These are phyloP conservation scores for Chaetomiaceae sp. DNA, from an alignment of 2,329 filamentous ascomycete genomes.

Conservation along the genomic window DNA sequence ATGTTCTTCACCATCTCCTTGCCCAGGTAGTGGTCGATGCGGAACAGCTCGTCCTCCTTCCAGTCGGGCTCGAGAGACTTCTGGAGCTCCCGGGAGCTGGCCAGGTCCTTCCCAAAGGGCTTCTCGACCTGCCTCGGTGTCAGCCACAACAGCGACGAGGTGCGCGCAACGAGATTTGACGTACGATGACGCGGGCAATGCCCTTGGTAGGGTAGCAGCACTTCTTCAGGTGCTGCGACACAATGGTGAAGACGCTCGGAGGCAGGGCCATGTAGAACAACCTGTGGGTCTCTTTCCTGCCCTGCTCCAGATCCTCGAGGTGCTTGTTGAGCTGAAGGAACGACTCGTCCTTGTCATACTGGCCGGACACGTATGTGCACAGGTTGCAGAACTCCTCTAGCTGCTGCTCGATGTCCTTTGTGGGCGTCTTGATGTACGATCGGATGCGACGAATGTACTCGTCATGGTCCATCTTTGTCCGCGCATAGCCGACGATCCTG, in stretches of 20 bases:
- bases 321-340: slow-evolving; percentile 84
- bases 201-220: slow-evolving; percentile 93
- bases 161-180: slow-evolving; percentile 29
- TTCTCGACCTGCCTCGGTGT: slow-evolving; percentile 77
- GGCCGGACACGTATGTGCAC: slow-evolving; percentile 93
- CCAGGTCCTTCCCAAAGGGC: slow-evolving; percentile 95
- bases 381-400: slow-evolving; percentile 81
- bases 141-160: slow-evolving; percentile 17
- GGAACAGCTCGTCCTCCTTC: slow-evolving; percentile 98
- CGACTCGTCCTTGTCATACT: slow-evolving; percentile 95
- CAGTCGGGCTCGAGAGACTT: slow-evolving; percentile 94
- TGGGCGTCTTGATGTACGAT: slow-evolving; percentile 98
- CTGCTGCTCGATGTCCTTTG: slow-evolving; percentile 95
- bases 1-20: slow-evolving; percentile 99
- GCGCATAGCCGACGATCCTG: slow-evolving; percentile 96
- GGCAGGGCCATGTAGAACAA: slow-evolving; percentile 99
- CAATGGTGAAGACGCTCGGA: slow-evolving; percentile 95
- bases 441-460: slow-evolving; percentile 93
- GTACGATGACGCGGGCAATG: slow-evolving; percentile 88
- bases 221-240: slow-evolving; percentile 94
- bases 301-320: slow-evolving; percentile 78
- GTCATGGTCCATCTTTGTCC: slow-evolving; percentile 98
- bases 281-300: slow-evolving; percentile 77
- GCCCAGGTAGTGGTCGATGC: slow-evolving; percentile 98
- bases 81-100: slow-evolving; percentile 89